These are phyloP conservation scores for Ceraceosorus guamensis DNA, from an alignment of 1,284 basidiomycete genomes.

Conservation along the genomic window DNA sequence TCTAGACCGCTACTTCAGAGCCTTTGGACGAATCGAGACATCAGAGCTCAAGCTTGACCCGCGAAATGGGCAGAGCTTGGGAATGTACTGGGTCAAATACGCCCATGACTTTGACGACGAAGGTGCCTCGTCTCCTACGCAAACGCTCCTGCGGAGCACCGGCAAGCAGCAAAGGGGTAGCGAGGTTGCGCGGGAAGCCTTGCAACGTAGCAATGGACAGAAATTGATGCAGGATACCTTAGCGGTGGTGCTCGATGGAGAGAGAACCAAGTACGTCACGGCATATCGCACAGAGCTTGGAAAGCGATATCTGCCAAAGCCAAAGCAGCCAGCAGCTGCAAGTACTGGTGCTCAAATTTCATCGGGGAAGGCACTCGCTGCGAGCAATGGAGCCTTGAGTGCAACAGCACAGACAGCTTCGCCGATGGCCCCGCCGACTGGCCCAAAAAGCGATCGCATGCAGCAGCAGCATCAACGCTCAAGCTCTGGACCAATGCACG, in stretches of 20 bases:
- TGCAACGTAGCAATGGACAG: slow-evolving; percentile 14
- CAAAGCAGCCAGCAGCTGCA: slow-evolving; percentile 11
- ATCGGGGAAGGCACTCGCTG: no score
- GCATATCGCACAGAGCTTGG: slow-evolving; percentile 56
- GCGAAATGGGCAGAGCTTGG: slow-evolving; percentile 70
- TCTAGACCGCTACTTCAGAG: slow-evolving; percentile 63
- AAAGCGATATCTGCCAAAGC: slow-evolving; percentile 40
- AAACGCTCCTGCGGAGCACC: no score
- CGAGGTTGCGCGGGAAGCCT: slow-evolving; percentile 20
- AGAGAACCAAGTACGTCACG: slow-evolving; percentile 48
- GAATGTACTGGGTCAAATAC: slow-evolving; percentile 72
- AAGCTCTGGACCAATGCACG: no score
- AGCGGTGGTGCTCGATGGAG: slow-evolving; percentile 42
- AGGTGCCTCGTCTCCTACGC: slow-evolving; percentile 13
- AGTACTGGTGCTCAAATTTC: no score
- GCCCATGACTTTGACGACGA: slow-evolving; percentile 44
- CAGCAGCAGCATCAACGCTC: no score
- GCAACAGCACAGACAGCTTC: no score
- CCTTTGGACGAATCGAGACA: slow-evolving; percentile 62
- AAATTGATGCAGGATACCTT: slow-evolving; percentile 12
- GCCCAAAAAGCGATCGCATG: neutral
- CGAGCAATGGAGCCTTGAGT: no score
- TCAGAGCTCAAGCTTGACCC: slow-evolving; percentile 76
- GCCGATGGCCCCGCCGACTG: neutral
- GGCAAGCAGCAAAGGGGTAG: slow-evolving; percentile 19